Percentiles rank a stretch among this genome's conserved stretches.
Conservation (phyloP, 2,329 filamentous ascomycete species). For the Rhinocladiella mackenziei region DNA sequence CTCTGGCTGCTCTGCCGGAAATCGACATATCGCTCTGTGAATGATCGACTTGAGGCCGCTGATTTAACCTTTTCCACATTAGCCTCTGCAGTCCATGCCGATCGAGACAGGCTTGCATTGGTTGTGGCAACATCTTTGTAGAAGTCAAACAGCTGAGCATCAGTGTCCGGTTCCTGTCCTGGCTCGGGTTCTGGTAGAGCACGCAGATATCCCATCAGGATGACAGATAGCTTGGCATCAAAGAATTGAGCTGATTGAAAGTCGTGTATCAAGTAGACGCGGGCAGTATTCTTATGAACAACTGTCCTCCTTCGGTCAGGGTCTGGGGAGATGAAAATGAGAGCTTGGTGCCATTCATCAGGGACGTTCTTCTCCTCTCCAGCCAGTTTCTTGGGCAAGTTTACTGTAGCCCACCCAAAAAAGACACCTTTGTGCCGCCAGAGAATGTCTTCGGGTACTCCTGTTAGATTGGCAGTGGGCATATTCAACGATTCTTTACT, state of each 20-base stretch:
- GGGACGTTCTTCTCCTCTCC: slow-evolving; percentile 36
- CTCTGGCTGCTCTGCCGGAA: slow-evolving; percentile 51
- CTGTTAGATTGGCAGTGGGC: slow-evolving; percentile 54
- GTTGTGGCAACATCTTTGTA: slow-evolving; percentile 39
- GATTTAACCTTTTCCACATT: slow-evolving; percentile 32
- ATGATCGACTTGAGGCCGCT: slow-evolving; percentile 40
- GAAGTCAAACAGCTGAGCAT: slow-evolving; percentile 37
- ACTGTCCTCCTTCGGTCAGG: slow-evolving; percentile 47
- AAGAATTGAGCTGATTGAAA: slow-evolving; percentile 45
- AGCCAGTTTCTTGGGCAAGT: slow-evolving; percentile 33
- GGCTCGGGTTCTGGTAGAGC: slow-evolving; percentile 36
- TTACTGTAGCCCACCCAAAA: slow-evolving; percentile 58
- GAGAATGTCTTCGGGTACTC: slow-evolving; percentile 51
- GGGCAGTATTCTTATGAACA: slow-evolving; percentile 49
- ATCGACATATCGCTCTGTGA: slow-evolving; percentile 47
- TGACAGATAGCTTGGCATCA: slow-evolving; percentile 47
- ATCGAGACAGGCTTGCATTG: slow-evolving; percentile 37
- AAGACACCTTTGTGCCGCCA: slow-evolving; percentile 59
- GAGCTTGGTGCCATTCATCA: slow-evolving; percentile 54
- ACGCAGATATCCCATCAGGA: slow-evolving; percentile 60
- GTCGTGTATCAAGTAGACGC: slow-evolving; percentile 53
- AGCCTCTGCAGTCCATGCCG: slow-evolving; percentile 38
- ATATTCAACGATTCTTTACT: slow-evolving; percentile 43
- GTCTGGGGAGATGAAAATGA: slow-evolving; percentile 55
- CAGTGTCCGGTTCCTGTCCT: slow-evolving; percentile 35